Evolutionary conservation across 1,139 yeast species (phyloP).

Genomic region (Kluyveromyces sp.): DNA sequence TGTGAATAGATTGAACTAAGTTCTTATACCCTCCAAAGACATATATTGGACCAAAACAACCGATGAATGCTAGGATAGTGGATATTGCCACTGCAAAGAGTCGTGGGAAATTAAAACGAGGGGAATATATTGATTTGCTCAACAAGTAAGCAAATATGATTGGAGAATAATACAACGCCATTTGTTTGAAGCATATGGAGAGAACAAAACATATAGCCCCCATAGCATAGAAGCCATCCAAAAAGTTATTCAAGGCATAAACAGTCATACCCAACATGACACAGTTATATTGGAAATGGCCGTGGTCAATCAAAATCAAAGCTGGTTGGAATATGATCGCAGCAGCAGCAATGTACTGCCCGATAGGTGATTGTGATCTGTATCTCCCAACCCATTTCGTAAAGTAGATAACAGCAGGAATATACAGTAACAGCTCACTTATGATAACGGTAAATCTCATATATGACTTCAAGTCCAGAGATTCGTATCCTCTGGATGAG

Average conservation of each 20-base stretch:
- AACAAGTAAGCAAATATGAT: slow-evolving; percentile 63
- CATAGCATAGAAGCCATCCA: slow-evolving; percentile 52
- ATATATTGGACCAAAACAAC: slow-evolving; percentile 57
- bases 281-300: slow-evolving; percentile 91
- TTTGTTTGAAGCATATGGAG: slow-evolving; percentile 82
- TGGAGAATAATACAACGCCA: slow-evolving; percentile 92
- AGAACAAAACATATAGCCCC: slow-evolving; percentile 78
- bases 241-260: slow-evolving; percentile 55
- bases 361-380: slow-evolving; percentile 49
- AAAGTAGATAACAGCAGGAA: slow-evolving; percentile 72
- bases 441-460: slow-evolving; percentile 76
- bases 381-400: slow-evolving; percentile 59
- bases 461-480: slow-evolving; percentile 57
- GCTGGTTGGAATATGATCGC: slow-evolving; percentile 76
- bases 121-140: slow-evolving; percentile 30
- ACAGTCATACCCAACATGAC: slow-evolving; percentile 88
- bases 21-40: slow-evolving; percentile 36
- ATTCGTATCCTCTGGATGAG: slow-evolving; percentile 68
- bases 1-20: slow-evolving; percentile 38
- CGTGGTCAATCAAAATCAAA: slow-evolving; percentile 82
- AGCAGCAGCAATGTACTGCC: slow-evolving; percentile 68
- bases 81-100: slow-evolving; percentile 55
- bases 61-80: slow-evolving; percentile 47
- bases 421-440: slow-evolving; percentile 65
- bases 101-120: slow-evolving; percentile 39